Evolutionary conservation across 208 protist genomes (phyloP).

Genomic region (Tritrichomonas foetus): DNA sequence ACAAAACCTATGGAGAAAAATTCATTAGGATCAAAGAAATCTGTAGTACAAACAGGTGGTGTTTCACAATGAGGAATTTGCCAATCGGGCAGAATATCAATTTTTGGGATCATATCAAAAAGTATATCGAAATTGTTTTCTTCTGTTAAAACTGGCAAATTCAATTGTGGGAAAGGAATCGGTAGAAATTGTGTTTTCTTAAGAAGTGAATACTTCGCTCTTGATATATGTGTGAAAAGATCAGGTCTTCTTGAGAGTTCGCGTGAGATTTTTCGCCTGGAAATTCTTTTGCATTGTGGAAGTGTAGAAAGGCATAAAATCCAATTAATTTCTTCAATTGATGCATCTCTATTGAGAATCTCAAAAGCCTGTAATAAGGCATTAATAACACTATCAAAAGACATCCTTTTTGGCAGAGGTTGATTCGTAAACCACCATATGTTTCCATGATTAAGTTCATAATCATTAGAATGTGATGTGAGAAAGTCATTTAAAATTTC

Average conservation of each 20-base stretch:
- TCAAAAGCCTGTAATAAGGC: not conserved
- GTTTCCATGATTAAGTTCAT: no score
- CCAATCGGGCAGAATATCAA: no score
- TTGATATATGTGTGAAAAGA: not conserved
- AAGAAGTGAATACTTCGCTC: not conserved
- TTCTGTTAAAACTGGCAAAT: no score
- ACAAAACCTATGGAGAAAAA: no score
- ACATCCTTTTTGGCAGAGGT: not conserved
- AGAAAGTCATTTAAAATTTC: not conserved
- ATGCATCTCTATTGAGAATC: not conserved
- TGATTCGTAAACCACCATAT: not conserved
- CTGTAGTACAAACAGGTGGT: no score
- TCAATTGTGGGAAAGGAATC: no score
- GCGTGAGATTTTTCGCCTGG: not conserved
- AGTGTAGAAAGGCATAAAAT: not conserved
- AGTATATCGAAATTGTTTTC: no score
- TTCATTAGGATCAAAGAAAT: no score
- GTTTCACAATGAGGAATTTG: no score
- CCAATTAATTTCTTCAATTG: slow-evolving; percentile 31
- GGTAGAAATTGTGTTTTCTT: no score
- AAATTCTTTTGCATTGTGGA: not conserved
- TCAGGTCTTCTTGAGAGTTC: not conserved
- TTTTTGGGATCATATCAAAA: no score
- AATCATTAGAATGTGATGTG: not conserved
- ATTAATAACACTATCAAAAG: not conserved